phyloP scores from a whole-genome alignment of 176 grass and related monocot species.

The Tillandsia leiboldiana region DNA sequence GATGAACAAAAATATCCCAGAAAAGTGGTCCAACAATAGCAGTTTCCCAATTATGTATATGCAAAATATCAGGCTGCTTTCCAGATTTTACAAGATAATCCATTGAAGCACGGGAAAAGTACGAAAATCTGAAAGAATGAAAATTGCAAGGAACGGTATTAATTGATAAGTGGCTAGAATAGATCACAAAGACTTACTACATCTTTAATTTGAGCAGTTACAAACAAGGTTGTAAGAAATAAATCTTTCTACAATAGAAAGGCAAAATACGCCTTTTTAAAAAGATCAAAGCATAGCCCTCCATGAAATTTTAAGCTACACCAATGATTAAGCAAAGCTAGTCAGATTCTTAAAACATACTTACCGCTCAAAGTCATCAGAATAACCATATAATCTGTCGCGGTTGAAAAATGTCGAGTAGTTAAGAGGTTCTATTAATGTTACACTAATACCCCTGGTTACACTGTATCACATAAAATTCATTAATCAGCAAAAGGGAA shows the following conservation, averaged over 20 bases:
- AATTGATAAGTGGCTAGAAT: background rate
- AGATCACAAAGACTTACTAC: too few relatives aligned
- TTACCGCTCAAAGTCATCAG: slow-evolving; percentile 52
- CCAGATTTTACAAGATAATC: slow-evolving; percentile 59
- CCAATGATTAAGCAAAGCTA: background rate
- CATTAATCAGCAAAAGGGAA: slow-evolving; percentile 10
- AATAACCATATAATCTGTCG: slow-evolving; percentile 41
- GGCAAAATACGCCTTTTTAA: background rate
- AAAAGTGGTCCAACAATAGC: slow-evolving; percentile 52
- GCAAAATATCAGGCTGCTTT: slow-evolving; percentile 49
- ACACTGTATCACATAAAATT: slow-evolving; percentile 19
- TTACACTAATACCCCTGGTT: slow-evolving; percentile 34
- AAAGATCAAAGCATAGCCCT: background rate
- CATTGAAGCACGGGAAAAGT: slow-evolving; percentile 55
- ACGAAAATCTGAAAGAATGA: slow-evolving; percentile 33
- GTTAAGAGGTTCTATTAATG: slow-evolving; percentile 39
- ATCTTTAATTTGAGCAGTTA: too few relatives aligned
- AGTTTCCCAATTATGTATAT: slow-evolving; percentile 63
- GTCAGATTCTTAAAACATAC: slow-evolving; percentile 3
- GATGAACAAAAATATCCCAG: slow-evolving; percentile 57
- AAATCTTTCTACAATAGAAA: background rate
- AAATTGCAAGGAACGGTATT: background rate
- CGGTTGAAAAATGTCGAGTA: slow-evolving; percentile 35
- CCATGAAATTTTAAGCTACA: background rate
- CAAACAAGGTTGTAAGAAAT: background rate